Evolutionary conservation across 305 asterid species (phyloP).

Genomic region (Fraxinus velutina): DNA sequence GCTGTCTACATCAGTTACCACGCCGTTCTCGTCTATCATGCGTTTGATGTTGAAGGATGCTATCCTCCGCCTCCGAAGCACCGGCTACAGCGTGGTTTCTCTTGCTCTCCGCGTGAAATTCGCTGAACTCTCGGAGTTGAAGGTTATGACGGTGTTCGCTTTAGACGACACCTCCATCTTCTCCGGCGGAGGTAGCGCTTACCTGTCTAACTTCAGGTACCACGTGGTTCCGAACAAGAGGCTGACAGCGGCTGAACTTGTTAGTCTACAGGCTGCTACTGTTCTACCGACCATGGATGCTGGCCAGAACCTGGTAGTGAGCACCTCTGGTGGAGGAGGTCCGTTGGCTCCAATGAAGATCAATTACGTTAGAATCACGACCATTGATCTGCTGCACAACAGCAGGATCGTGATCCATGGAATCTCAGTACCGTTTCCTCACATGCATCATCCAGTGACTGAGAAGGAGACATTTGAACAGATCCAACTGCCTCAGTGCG

Average conservation of each 20-base stretch:
- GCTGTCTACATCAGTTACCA: slow-evolving; percentile 21
- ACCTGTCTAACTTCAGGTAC: slow-evolving; percentile 50
- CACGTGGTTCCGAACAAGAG: slow-evolving; percentile 67
- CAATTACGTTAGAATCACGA: slow-evolving; percentile 51
- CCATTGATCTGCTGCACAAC: slow-evolving; percentile 61
- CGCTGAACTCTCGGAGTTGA: slow-evolving; percentile 49
- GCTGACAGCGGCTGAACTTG: slow-evolving; percentile 55
- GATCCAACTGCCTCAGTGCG: slow-evolving; percentile 36
- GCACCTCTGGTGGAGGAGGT: slow-evolving; percentile 65
- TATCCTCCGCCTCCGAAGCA: slow-evolving; percentile 46
- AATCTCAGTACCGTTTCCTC: slow-evolving; percentile 61
- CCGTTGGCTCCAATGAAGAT: slow-evolving; percentile 53
- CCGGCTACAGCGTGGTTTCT: slow-evolving; percentile 62
- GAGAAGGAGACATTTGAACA: slow-evolving; percentile 24
- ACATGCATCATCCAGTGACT: slow-evolving; percentile 42
- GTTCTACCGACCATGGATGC: slow-evolving; percentile 56
- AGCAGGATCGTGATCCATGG: slow-evolving; percentile 64
- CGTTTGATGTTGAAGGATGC: slow-evolving; percentile 65
- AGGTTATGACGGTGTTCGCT: slow-evolving; percentile 62
- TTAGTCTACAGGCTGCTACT: slow-evolving; percentile 41
- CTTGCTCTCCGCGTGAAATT: slow-evolving; percentile 58
- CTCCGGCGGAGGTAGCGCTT: slow-evolving; percentile 51
- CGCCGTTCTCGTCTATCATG: slow-evolving; percentile 39
- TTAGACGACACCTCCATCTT: slow-evolving; percentile 55
- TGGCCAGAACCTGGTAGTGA: slow-evolving; percentile 55